phyloP scores from a whole-genome alignment of 164 flowering plant genomes.

The Tinospora cordifolia region DNA sequence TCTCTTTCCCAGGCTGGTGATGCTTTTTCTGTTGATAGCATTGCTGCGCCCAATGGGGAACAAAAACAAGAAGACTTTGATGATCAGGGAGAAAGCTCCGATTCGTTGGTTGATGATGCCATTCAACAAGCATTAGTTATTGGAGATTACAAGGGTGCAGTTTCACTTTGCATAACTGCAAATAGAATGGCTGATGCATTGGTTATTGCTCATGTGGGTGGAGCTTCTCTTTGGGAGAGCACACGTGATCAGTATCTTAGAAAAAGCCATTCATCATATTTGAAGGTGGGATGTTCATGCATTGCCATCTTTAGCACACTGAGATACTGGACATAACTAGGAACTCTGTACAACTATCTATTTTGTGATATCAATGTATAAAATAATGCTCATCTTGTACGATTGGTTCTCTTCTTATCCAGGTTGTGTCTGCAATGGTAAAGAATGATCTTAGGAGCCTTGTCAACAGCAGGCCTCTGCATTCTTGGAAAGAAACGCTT shows the following conservation, averaged over 20 bases:
- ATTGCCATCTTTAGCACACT: too few relatives aligned
- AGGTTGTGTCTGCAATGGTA: slow-evolving; percentile 84
- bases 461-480: slow-evolving; percentile 72
- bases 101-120: slow-evolving; percentile 58
- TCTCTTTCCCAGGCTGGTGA: slow-evolving; percentile 42
- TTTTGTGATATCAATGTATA: too few relatives aligned
- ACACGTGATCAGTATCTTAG: slow-evolving; percentile 84
- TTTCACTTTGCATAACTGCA: slow-evolving; percentile 64
- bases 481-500: slow-evolving; percentile 92
- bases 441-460: slow-evolving; percentile 85
- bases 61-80: slow-evolving; percentile 36
- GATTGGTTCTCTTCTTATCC: slow-evolving; percentile 6
- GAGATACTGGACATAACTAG: too few relatives aligned
- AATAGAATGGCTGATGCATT: slow-evolving; percentile 93
- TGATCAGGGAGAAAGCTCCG: slow-evolving; percentile 39
- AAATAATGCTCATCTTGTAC: too few relatives aligned
- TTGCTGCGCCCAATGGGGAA: slow-evolving; percentile 27
- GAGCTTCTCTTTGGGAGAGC: slow-evolving; percentile 75
- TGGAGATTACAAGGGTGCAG: slow-evolving; percentile 92
- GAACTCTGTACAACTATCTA: too few relatives aligned
- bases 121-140: slow-evolving; percentile 87
- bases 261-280: slow-evolving; percentile 56
- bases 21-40: slow-evolving; percentile 28
- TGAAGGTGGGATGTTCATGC: slow-evolving; percentile 47
- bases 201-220: slow-evolving; percentile 91